Evolutionary conservation across 768 basidiomycete species (phyloP), one percentile per base, ranked within the genome.

Genomic region (Serendipita sp.): DNA sequence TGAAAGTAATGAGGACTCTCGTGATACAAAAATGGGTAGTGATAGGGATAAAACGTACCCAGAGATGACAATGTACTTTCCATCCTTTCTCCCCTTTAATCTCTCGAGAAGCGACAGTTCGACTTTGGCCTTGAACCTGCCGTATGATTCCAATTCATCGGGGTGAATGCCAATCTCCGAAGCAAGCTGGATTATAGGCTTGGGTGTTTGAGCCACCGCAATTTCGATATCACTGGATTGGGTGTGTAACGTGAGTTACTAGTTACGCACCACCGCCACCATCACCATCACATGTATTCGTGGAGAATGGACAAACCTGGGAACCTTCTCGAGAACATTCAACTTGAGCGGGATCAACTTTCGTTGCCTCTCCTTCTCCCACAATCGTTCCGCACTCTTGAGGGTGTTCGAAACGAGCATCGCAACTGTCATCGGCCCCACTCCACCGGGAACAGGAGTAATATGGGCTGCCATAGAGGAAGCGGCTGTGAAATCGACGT

Each of bases 351-450:
- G 91, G 3, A 33, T n/a, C n/a, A 58, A 11, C 31, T 58, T 58
- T 63, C 83, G 80, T 13, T 79, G 71, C 53, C 84, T 81, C 45
- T 81, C 74, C 60, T 82, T 77, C 66, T 87, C 82, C 80, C 88
- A 93, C 60, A 83, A 79, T 60, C 89, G 83, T 72, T 88, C 81
- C 24, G 94, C 93, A 53, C 91, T 86, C 66, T 79, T 76, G 67
- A 91, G 75, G 1, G 94, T 95, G 74, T 98, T 99, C 70, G 84
- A 81, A 94, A 99, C 97, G 66, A 99, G 83, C 77, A 97, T 80
- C 22, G 96, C 96, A 63, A 99, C 96, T 14, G 96, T 99, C 94
- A 98, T 96, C n/a, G 96, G 96, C 13, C 96, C 96, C 61, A 99
- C 96, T 63, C 96, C 96, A 72, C 96, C 96, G 0, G 96, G 96